Base-by-base conservation (phyloP, 495 filamentous ascomycete genomes). In the Wilcoxina mikolae region DNA sequence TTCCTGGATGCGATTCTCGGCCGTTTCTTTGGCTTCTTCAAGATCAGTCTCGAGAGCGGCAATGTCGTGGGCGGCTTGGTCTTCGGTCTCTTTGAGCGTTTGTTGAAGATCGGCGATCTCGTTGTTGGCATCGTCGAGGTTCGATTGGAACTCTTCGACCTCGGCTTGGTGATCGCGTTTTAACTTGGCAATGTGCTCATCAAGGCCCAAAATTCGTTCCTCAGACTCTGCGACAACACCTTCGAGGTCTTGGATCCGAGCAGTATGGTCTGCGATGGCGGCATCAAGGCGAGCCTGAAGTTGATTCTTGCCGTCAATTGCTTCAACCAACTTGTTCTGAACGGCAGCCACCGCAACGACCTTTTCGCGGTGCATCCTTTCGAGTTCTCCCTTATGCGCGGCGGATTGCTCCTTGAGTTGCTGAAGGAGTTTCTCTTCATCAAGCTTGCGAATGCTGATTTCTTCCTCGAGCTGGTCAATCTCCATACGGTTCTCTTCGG, bases 91-190 rank as follows among this genome's bases (percentile, higher is more conserved):
- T 25, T 35, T 33, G 38, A 64, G 54, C 12, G 55, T 51, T 44
- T 42, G 35, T 9, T 58, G 52, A 22, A 58, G 45, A 12, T 43
- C 47, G 15, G 17, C 35, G n/a, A 65, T 28, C 11, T 50, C 43
- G 11, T 57, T 50, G 33, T 35, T 55, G 18, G 50, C 31, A 15
- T 51, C 45, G 31, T 52, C 46, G 17, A 64, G 22, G 0, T 12
- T 10, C 9, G 29, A 50, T 27, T 60, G 51, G 20, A 60, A 44
- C 11, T 38, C 41, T 29, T 63, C 60, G 29, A 64, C 33, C 11
- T 22, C 54, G 24, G 29, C 20, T 20, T 57, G 42, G 45, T 64
- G 51, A 17, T 43, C 45, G 25, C n/a, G 26, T 39, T 56, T 53
- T 23, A 27, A 49, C 20, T 33, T 27, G 18, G 42, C 23, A 12